These are phyloP conservation scores for Penicillium psychrofluorescens DNA, from an alignment of 495 filamentous ascomycete genomes.

Conservation along the genomic window DNA sequence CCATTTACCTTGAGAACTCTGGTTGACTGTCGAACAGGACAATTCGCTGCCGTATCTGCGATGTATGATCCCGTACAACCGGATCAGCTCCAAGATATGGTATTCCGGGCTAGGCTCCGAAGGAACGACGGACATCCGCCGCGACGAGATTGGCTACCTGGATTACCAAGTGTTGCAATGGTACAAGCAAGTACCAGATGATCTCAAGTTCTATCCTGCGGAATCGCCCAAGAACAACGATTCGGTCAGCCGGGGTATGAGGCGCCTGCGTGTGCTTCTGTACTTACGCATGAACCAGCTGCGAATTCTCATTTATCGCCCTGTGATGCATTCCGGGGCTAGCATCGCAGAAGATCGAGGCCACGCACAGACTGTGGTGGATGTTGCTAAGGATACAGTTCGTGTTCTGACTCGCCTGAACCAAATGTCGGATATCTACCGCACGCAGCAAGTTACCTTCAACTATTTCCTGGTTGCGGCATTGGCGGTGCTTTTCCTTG, in stretches of 20 bases:
- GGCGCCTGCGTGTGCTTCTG: slow-evolving; percentile 46
- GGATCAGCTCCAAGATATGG: slow-evolving; percentile 76
- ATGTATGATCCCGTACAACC: slow-evolving; percentile 72
- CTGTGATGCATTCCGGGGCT: slow-evolving; percentile 67
- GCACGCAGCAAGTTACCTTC: slow-evolving; percentile 71
- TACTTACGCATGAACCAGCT: slow-evolving; percentile 75
- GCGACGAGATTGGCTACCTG: slow-evolving; percentile 64
- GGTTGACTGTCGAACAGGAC: slow-evolving; percentile 38
- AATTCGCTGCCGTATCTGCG: slow-evolving; percentile 59
- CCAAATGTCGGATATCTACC: slow-evolving; percentile 74
- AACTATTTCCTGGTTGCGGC: slow-evolving; percentile 82
- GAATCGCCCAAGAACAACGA: slow-evolving; percentile 36
- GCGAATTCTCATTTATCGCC: slow-evolving; percentile 74
- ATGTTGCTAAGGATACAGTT: slow-evolving; percentile 75
- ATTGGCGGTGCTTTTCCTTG: slow-evolving; percentile 74
- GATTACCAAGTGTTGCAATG: slow-evolving; percentile 74
- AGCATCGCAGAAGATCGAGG: slow-evolving; percentile 66
- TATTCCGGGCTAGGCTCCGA: slow-evolving; percentile 45
- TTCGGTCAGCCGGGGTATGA: slow-evolving; percentile 36
- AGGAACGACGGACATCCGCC: slow-evolving; percentile 45
- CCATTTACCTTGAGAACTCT: neutral
- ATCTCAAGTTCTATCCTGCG: slow-evolving; percentile 52
- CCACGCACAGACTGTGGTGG: slow-evolving; percentile 63
- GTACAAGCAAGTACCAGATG: slow-evolving; percentile 58
- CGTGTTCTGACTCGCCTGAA: slow-evolving; percentile 67